Conservation (phyloP, 1,284 basidiomycete species). For the Trametes hirsuta region DNA sequence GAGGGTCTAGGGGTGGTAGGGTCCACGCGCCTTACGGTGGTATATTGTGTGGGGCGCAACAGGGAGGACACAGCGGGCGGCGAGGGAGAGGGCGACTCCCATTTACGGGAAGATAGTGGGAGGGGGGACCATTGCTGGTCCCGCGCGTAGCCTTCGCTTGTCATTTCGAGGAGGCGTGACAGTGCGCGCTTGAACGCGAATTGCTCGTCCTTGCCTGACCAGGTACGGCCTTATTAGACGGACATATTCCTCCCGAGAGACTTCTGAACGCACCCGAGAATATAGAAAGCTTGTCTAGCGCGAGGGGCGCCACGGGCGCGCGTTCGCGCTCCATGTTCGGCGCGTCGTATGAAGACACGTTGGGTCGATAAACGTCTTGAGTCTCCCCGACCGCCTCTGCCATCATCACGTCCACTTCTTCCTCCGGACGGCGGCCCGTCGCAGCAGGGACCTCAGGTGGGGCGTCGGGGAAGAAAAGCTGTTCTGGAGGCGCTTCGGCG, state of each 20-base stretch:
- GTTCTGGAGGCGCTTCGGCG: constrained; percentile 52
- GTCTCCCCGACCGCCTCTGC: constrained; percentile 64
- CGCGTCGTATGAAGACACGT: constrained; percentile 60
- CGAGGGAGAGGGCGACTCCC: constrained; percentile 35
- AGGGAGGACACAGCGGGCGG: not conserved
- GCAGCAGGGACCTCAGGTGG: constrained; percentile 16
- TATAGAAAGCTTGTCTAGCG: constrained; percentile 56
- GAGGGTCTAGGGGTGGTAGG: constrained; percentile 1
- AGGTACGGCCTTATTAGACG: not conserved
- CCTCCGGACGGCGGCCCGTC: not conserved
- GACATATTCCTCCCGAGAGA: not conserved
- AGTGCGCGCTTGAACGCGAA: constrained; percentile 74
- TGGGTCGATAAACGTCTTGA: constrained; percentile 59
- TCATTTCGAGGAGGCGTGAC: constrained; percentile 70
- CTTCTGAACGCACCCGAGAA: constrained; percentile 53
- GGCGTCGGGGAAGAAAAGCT: constrained; percentile 63
- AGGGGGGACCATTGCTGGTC: constrained; percentile 53
- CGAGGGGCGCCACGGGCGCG: constrained; percentile 31
- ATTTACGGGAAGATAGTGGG: constrained; percentile 38
- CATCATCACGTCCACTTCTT: constrained; percentile 51
- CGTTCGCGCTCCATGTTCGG: constrained; percentile 42
- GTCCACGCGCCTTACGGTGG: not conserved
- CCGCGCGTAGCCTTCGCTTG: constrained; percentile 49
- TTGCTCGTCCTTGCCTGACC: constrained; percentile 61
- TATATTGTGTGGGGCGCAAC: not conserved